Base-by-base conservation (phyloP, 805 yeast species). In the Blastobotrys muscicola region DNA sequence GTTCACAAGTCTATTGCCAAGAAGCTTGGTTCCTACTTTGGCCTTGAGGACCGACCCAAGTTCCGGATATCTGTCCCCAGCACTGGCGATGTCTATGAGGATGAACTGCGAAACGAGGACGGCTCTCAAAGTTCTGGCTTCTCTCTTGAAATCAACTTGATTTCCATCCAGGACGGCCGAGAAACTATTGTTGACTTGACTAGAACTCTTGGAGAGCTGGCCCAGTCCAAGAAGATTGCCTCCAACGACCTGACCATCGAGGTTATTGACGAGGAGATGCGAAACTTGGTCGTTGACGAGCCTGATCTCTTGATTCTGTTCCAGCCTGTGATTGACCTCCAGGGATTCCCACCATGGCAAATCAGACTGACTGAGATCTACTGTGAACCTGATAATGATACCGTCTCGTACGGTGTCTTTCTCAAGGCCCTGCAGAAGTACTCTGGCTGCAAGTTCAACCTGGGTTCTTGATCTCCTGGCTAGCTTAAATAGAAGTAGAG, bases 281-380 rank as follows among this genome's bases (percentile, higher is more conserved):
- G 69, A 33, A 85, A 78, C 53, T 68, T 86, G 42, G 92, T 87
- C 11, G 92, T 95, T 1, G 72, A 71, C n/a, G 98, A 92, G 60
- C 97, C 98, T 0, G 98, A 92, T 59, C 71, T 92, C 50, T 68
- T 92, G 39, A 69, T 92, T 29, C 66, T 84, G 42, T 92, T 90
- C 60, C 86, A 86, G 14, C 95, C 97, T n/a, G 70, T 72, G 9
- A 69, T 92, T 50, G 94, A 87, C 59, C 71, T 92, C 40, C 94
- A 87, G 62, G 97, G 95, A 12, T 92, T 80, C 61, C 97, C 97
- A 14, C 98, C 98, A 26, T 92, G 98, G 98, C 97, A 90, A 58
- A 76, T 86, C 31, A 75, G 98, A 49, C 72, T 94, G 42, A 76
- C 87, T 5, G 98, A 92, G 59, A 77, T 92, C 56, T 89, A 80